These are phyloP conservation scores for Mortierella sp. DNA, from an alignment of 371 early-diverging fungal species.

Conservation along the genomic window DNA sequence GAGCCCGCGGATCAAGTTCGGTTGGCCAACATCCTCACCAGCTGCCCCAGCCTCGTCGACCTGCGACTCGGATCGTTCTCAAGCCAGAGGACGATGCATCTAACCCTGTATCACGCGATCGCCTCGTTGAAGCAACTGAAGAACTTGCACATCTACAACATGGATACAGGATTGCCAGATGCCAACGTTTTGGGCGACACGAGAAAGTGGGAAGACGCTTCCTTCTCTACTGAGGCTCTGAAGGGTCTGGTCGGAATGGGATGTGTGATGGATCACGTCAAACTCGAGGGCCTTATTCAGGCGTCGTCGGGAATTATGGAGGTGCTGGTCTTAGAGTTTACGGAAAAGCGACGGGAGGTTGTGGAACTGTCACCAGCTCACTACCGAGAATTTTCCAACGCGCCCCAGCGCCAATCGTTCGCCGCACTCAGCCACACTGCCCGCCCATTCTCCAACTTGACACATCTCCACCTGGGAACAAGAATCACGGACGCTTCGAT, in stretches of 20 bases:
- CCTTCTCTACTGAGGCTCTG: neutral
- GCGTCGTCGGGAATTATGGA: conserved; percentile 1
- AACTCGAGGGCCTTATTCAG: conserved; percentile 1
- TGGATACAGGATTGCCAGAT: neutral
- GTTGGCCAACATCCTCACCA: neutral
- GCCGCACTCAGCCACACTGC: neutral
- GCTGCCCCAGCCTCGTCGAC: conserved; percentile 2
- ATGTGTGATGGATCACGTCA: neutral
- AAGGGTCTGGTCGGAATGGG: conserved; percentile 1
- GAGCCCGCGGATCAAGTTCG: conserved; percentile 8
- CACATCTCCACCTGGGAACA: neutral
- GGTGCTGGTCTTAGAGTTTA: conserved; percentile 3
- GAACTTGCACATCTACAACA: neutral
- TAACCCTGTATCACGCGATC: neutral
- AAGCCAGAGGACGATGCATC: neutral
- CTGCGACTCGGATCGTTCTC: conserved; percentile 3
- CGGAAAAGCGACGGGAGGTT: neutral
- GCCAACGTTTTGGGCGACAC: neutral
- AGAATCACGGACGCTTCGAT: conserved; percentile 1
- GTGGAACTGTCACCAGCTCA: neutral
- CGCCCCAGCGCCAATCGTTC: neutral
- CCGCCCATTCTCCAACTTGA: conserved; percentile 7
- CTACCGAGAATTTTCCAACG: neutral
- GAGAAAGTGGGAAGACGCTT: neutral
- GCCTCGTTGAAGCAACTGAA: neutral